Conservation (phyloP, 768 basidiomycete genomes). For the Multifurca ochricompacta region DNA sequence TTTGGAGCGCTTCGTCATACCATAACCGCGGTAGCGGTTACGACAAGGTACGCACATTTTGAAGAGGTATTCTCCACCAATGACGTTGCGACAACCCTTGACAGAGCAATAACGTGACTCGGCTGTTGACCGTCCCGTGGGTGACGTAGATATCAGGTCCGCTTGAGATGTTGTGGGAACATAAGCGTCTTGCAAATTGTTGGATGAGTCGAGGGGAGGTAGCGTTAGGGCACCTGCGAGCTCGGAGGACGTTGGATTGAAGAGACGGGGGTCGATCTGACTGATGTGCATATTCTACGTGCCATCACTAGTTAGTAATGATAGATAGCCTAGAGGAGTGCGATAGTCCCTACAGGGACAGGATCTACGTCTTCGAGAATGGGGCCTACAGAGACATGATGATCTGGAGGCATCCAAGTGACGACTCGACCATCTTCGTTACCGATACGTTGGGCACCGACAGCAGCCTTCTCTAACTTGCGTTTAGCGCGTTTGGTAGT, state of each 20-base stretch:
- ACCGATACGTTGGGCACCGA: conserved; percentile 11
- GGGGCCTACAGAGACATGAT: conserved; percentile 4
- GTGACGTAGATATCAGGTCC: background rate
- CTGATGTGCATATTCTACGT: conserved; percentile 12
- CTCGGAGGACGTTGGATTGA: conserved; percentile 35
- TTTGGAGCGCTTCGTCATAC: conserved; percentile 47
- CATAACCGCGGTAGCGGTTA: conserved; percentile 42
- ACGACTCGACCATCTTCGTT: conserved; percentile 19
- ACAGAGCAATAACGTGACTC: conserved; percentile 41
- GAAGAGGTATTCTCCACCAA: conserved; percentile 31
- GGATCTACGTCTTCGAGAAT: conserved; percentile 9
- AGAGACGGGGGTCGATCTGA: conserved; percentile 28
- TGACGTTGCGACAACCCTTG: conserved; percentile 44
- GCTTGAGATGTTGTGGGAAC: conserved; percentile 1
- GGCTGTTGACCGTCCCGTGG: conserved; percentile 8
- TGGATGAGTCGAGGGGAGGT: conserved; percentile 23
- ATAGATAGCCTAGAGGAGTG: background rate
- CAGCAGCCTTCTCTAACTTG: conserved; percentile 43
- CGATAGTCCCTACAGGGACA: background rate
- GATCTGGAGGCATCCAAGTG: conserved; percentile 26
- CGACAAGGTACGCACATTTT: conserved; percentile 34
- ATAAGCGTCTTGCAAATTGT: background rate
- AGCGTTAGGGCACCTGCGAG: conserved; percentile 42
- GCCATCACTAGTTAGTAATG: background rate
- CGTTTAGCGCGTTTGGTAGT: conserved; percentile 42